Percentiles rank a stretch among this genome's conserved stretches.
These are phyloP conservation scores for Kodamaea sagamina DNA, from an alignment of 805 yeast genomes.

Conservation along the genomic window DNA sequence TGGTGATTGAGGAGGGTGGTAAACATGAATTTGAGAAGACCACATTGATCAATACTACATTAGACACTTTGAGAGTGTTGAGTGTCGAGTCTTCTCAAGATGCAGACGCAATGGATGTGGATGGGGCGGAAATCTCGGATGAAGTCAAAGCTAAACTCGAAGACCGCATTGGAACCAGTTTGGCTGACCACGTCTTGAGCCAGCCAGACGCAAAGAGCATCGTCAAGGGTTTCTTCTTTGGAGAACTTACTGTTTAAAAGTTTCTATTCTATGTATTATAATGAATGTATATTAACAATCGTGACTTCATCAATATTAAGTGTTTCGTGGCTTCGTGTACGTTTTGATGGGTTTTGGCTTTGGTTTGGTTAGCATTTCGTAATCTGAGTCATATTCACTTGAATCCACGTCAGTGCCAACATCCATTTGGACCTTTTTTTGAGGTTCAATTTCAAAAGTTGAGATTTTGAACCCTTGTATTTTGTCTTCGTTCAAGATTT, in stretches of 20 bases:
- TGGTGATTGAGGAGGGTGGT: conserved; percentile 49
- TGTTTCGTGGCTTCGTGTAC: conserved; percentile 7
- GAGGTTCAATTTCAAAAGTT: background rate
- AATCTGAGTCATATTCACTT: conserved; percentile 15
- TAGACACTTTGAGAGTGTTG: conserved; percentile 58
- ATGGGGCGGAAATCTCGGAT: conserved; percentile 28
- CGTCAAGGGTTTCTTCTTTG: conserved; percentile 70
- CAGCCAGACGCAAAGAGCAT: conserved; percentile 52
- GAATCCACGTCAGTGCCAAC: conserved; percentile 9
- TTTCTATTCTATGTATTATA: conserved; percentile 6
- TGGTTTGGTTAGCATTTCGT: conserved; percentile 9
- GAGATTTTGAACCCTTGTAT: background rate
- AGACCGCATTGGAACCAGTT: conserved; percentile 60
- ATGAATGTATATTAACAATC: conserved; percentile 2
- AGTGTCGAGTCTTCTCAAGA: conserved; percentile 26
- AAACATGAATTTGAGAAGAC: conserved; percentile 47
- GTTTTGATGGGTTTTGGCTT: conserved; percentile 6
- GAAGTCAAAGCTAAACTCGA: conserved; percentile 44
- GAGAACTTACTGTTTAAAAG: conserved; percentile 42
- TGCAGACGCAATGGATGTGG: conserved; percentile 38
- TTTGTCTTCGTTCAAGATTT: background rate
- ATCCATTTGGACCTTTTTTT: background rate
- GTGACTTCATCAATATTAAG: background rate
- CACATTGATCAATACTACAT: conserved; percentile 46
- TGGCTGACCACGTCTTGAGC: conserved; percentile 52